phyloP scores from a whole-genome alignment of 352 stramenopile species.

The Phytophthora melonis region DNA sequence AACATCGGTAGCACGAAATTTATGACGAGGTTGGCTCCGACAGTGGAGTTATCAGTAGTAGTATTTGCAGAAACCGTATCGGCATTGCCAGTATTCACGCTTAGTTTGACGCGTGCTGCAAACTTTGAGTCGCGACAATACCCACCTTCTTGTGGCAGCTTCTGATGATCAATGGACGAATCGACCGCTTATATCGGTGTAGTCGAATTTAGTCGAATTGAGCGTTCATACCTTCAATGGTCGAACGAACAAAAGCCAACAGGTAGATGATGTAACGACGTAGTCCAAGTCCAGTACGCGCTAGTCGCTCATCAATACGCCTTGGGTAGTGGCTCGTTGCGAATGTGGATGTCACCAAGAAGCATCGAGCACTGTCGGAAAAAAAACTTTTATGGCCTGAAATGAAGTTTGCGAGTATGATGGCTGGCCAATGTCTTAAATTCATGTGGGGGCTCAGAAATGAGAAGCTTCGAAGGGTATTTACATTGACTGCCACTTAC shows the following conservation, averaged over 20 bases:
- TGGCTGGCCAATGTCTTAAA: too few species aligned
- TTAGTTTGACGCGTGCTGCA: not conserved
- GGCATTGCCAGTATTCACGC: constrained; percentile 32
- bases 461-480: not conserved
- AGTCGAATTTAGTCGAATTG: not conserved
- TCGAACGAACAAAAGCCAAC: not conserved
- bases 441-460: not conserved
- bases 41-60: constrained; percentile 35
- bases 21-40: constrained; percentile 56
- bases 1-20: constrained; percentile 59
- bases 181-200: constrained; percentile 4
- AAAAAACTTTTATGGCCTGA: too few species aligned
- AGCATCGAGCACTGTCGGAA: too few species aligned
- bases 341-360: not conserved
- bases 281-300: not conserved
- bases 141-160: constrained; percentile 10
- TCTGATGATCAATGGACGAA: constrained; percentile 11
- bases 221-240: not conserved
- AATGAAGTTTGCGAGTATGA: too few species aligned
- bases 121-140: not conserved
- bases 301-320: not conserved
- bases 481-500: not conserved
- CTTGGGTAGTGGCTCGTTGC: not conserved
- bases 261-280: not conserved
- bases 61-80: constrained; percentile 46